These are phyloP conservation scores for Huiozyma naganishii DNA, from an alignment of 805 yeast species.

Conservation along the genomic window DNA sequence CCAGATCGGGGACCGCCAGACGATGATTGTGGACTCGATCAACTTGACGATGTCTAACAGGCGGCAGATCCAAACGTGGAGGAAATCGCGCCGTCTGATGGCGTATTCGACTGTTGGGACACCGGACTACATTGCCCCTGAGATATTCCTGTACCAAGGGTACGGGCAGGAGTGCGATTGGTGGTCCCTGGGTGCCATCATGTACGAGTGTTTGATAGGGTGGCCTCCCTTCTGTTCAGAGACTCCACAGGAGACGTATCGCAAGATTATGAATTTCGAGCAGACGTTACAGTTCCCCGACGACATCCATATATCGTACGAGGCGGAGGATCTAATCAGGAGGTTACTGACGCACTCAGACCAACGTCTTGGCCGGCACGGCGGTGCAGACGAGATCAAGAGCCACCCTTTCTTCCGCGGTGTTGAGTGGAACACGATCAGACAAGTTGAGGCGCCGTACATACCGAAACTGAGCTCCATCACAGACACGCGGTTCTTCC, in stretches of 20 bases:
- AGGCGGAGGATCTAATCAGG: constrained; percentile 77
- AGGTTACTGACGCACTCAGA: constrained; percentile 69
- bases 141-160: constrained; percentile 84
- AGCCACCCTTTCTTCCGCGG: constrained; percentile 89
- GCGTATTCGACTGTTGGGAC: constrained; percentile 96
- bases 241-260: constrained; percentile 87
- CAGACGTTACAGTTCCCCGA: constrained; percentile 84
- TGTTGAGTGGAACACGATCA: constrained; percentile 86
- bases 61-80: constrained; percentile 94
- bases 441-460: constrained; percentile 86
- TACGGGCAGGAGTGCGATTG: constrained; percentile 96
- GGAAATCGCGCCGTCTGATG: constrained; percentile 83
- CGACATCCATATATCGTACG: constrained; percentile 80
- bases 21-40: constrained; percentile 87
- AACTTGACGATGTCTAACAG: constrained; percentile 90
- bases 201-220: constrained; percentile 92
- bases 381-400: constrained; percentile 89
- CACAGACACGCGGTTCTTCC: constrained; percentile 96
- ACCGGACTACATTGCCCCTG: constrained; percentile 94
- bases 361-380: constrained; percentile 70
- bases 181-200: constrained; percentile 96
- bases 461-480: constrained; percentile 84
- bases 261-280: constrained; percentile 85
- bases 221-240: constrained; percentile 97
- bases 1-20: constrained; percentile 46